Evolutionary conservation across 306 rosid species (phyloP).

Genomic region (Citrullus amarus): DNA sequence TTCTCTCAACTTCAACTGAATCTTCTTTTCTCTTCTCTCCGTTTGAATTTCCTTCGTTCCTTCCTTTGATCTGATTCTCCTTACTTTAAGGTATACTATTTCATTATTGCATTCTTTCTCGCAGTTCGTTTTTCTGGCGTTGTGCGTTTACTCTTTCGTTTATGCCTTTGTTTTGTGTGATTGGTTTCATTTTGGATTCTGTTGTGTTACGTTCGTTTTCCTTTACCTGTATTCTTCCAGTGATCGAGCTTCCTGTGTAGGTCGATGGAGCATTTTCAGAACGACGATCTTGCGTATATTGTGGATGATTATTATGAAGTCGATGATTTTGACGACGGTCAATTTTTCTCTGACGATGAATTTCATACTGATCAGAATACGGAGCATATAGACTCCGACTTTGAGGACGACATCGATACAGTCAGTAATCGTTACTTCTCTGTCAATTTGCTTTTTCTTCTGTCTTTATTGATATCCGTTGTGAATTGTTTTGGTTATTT

Average conservation of each 20-base stretch:
- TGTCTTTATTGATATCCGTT: neutral
- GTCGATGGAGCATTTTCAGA: slow-evolving; percentile 50
- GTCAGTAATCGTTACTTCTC: slow-evolving; percentile 11
- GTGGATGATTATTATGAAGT: slow-evolving; percentile 28
- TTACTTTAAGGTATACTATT: neutral
- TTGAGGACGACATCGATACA: slow-evolving; percentile 44
- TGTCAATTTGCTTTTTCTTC: neutral
- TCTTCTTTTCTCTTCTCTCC: neutral
- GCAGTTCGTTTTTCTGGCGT: neutral
- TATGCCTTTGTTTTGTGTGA: neutral
- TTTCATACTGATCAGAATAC: neutral
- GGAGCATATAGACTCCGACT: slow-evolving; percentile 33
- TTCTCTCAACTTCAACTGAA: neutral
- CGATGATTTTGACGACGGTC: slow-evolving; percentile 33
- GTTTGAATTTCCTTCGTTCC: neutral
- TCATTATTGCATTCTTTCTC: neutral
- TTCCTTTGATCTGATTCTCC: neutral
- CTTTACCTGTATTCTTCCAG: neutral
- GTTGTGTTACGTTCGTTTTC: neutral
- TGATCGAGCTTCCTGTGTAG: slow-evolving; percentile 1
- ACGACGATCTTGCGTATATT: slow-evolving; percentile 59
- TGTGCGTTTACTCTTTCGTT: neutral
- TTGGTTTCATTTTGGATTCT: neutral
- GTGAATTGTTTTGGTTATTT: neutral
- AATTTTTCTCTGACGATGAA: slow-evolving; percentile 16